Evolutionary conservation across 2,329 filamentous ascomycete species (phyloP), one percentile per base, ranked within the genome.

Genomic region (Penicillium sp.): DNA sequence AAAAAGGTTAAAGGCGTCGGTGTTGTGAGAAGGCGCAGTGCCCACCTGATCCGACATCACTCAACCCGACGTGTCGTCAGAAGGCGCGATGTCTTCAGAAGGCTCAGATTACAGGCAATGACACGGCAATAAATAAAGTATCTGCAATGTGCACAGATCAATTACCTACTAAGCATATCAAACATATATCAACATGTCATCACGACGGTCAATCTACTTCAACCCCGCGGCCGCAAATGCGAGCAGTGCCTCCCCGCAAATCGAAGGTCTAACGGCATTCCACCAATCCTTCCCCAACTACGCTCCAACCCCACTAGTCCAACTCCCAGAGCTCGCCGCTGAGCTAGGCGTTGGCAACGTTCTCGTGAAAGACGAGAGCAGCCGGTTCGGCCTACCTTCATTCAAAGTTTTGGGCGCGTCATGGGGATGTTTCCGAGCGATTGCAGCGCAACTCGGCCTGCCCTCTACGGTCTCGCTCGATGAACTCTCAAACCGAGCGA

Each of bases 401-500:
- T 93, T 92, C 78, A 94, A 94, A 71, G 89, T 92, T 42, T 80
- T 92, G 0, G 90, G 89, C 21, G 89, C 89, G 1, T 89, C 86
- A 0, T 93, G 88, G 88, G 88, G 83, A 0, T 79, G 82, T 3
- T 86, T 84, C 62, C 80, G 82, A 7, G 82, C 86, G 15, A 65
- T 90, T 7, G 67, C 75, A 0, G 65, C 72, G 1, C 68, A 73
- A 8, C 69, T 85, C 0, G 69, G 66, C 2, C 69, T 85, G 0
- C 69, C 78, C 0, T 59, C 75, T 0, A 74, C 75, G 1, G 67
- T 77, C 0, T 66, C 72, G 3, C 64, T 86, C 0, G 71, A 77
- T 0, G 70, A 77, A 0, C 61, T 86, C 1, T 72, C 73, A 3
- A 45, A 60, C 0, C 65, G 66, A 1, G 68, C 76, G 0, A 64